A percentile compares a stretch with the other conserved stretches of the same genome.
Evolutionary conservation across 2,329 filamentous ascomycete species (phyloP).

Genomic region (Orbilia blumenaviensis): DNA sequence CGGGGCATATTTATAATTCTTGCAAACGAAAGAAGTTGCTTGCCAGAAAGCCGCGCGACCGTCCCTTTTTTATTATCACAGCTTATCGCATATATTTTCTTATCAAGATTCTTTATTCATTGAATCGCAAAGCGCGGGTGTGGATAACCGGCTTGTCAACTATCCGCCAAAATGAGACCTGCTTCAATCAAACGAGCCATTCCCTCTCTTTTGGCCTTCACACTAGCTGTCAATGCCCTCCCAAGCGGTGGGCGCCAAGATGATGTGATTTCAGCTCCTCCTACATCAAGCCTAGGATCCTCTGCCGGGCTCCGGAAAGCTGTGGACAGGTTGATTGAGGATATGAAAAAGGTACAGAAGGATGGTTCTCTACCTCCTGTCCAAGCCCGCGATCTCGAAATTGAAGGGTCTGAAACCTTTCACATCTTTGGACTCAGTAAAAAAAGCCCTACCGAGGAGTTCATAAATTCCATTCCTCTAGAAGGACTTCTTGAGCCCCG

Average conservation of each 20-base stretch:
- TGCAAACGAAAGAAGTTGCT: too few relatives aligned
- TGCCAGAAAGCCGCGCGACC: too few relatives aligned
- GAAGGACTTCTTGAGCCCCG: neutral
- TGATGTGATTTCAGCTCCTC: neutral
- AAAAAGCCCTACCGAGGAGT: neutral
- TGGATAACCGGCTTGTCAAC: neutral
- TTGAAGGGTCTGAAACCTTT: neutral
- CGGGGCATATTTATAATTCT: neutral
- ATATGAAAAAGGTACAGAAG: neutral
- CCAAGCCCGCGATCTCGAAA: neutral
- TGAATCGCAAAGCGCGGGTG: neutral
- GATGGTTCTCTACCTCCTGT: neutral
- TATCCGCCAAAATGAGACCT: slow-evolving; percentile 8
- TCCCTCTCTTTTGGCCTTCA: neutral
- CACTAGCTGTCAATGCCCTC: slow-evolving; percentile 1
- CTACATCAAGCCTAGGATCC: neutral
- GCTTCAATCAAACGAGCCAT: slow-evolving; percentile 1
- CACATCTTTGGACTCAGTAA: neutral
- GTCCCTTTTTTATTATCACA: neutral
- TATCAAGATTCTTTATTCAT: neutral
- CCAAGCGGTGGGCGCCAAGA: slow-evolving; percentile 19
- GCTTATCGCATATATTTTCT: too few relatives aligned
- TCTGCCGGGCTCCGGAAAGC: neutral
- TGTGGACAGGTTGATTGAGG: neutral
- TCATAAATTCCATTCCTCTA: neutral